phyloP scores from a whole-genome alignment of 805 yeast species.

The Ogataea paradorogensis region DNA sequence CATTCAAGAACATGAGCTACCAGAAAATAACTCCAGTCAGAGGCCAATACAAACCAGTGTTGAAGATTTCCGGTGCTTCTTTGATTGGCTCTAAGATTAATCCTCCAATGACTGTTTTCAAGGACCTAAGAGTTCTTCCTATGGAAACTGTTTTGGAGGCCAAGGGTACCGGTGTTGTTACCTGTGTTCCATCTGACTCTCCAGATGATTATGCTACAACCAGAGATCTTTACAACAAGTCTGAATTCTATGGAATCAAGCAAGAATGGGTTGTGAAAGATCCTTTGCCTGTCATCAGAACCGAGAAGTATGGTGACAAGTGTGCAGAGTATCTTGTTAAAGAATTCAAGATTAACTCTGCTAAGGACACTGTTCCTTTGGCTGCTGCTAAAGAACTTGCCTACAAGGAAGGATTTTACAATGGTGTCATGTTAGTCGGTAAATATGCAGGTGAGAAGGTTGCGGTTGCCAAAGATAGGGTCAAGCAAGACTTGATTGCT shows the following conservation, averaged over 20 bases:
- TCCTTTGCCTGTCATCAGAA: slow-evolving; percentile 67
- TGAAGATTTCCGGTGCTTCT: slow-evolving; percentile 61
- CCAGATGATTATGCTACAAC: slow-evolving; percentile 95
- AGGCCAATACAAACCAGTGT: slow-evolving; percentile 66
- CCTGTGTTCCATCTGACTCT: slow-evolving; percentile 98
- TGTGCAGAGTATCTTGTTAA: slow-evolving; percentile 84
- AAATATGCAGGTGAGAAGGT: slow-evolving; percentile 85
- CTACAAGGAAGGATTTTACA: slow-evolving; percentile 94
- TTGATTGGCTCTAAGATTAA: slow-evolving; percentile 83
- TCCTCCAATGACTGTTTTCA: slow-evolving; percentile 76
- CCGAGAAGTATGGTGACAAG: slow-evolving; percentile 83
- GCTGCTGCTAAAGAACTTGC: slow-evolving; percentile 93
- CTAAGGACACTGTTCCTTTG: slow-evolving; percentile 83
- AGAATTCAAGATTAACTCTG: slow-evolving; percentile 87
- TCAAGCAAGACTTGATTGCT: slow-evolving; percentile 75
- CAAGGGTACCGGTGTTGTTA: slow-evolving; percentile 98
- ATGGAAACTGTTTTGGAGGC: slow-evolving; percentile 95
- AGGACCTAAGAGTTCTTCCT: slow-evolving; percentile 80
- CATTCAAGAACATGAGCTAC: slow-evolving; percentile 95
- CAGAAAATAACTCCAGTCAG: slow-evolving; percentile 89
- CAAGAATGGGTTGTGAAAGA: slow-evolving; percentile 82
- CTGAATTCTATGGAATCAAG: slow-evolving; percentile 84
- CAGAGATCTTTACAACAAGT: slow-evolving; percentile 78
- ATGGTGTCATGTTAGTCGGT: slow-evolving; percentile 79
- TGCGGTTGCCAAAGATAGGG: slow-evolving; percentile 85